Conservation (phyloP, 352 stramenopile genomes). For the Phytophthora sojae region DNA sequence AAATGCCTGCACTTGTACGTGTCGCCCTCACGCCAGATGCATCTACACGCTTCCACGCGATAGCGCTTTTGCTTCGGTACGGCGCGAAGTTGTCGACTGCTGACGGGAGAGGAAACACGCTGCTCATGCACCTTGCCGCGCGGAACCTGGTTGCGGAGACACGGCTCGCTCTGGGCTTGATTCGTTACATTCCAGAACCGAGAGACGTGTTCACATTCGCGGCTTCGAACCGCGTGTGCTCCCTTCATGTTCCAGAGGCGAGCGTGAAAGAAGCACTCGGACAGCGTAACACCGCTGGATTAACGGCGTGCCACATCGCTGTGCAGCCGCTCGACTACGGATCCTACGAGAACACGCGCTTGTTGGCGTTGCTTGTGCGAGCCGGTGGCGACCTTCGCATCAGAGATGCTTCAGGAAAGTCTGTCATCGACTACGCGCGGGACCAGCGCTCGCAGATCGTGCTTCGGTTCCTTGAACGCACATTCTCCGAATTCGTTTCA, state of each 20-base stretch:
- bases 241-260: slow-evolving; percentile 50
- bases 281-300: slow-evolving; percentile 47
- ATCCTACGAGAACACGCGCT: slow-evolving; percentile 69
- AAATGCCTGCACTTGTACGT: slow-evolving; percentile 57
- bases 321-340: slow-evolving; percentile 64
- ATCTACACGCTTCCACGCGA: slow-evolving; percentile 40
- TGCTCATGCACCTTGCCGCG: slow-evolving; percentile 68
- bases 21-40: slow-evolving; percentile 45
- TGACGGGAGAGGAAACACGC: slow-evolving; percentile 65
- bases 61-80: slow-evolving; percentile 67
- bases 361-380: slow-evolving; percentile 60
- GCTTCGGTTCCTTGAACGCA: slow-evolving; percentile 54
- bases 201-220: slow-evolving; percentile 36
- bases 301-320: slow-evolving; percentile 68
- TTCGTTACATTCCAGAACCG: slow-evolving; percentile 52
- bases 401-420: slow-evolving; percentile 48
- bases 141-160: slow-evolving; percentile 60
- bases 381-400: slow-evolving; percentile 45
- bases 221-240: slow-evolving; percentile 39
- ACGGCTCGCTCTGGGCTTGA: slow-evolving; percentile 53
- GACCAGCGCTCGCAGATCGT: slow-evolving; percentile 64
- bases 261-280: slow-evolving; percentile 56
- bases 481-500: slow-evolving; percentile 40
- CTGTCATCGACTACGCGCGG: slow-evolving; percentile 63
- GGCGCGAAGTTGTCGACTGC: slow-evolving; percentile 55